Percentiles rank a stretch among this genome's conserved stretches.
Conservation (phyloP, 2,329 filamentous ascomycete species). For the Neonectria ditissima region DNA sequence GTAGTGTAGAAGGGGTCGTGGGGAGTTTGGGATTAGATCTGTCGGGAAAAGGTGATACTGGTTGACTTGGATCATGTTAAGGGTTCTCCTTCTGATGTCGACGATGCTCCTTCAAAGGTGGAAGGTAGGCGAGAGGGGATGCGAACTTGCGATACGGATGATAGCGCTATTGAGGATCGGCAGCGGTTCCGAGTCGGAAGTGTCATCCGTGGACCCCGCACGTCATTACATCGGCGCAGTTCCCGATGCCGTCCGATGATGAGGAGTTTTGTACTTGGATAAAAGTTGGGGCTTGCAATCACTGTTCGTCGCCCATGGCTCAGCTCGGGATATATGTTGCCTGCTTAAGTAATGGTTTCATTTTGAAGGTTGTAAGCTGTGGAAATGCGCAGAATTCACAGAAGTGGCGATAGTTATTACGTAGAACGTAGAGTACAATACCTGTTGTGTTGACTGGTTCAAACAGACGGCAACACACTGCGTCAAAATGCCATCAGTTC, state of each 20-base stretch:
- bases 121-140: not conserved
- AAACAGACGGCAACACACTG: too few relatives aligned
- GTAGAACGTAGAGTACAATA: too few relatives aligned
- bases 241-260: not conserved
- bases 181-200: not conserved
- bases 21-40: constrained; percentile 63
- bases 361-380: too few relatives aligned
- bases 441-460: too few relatives aligned
- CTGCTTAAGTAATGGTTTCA: too few relatives aligned
- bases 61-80: constrained; percentile 43
- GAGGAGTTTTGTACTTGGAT: too few relatives aligned
- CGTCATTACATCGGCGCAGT: not conserved
- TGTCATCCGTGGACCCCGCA: not conserved
- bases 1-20: constrained; percentile 65
- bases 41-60: constrained; percentile 58
- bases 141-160: not conserved
- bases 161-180: not conserved
- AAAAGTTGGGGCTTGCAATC: too few relatives aligned
- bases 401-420: too few relatives aligned
- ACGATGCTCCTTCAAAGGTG: not conserved
- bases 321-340: too few relatives aligned
- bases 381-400: too few relatives aligned
- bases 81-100: not conserved
- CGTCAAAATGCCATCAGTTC: not conserved
- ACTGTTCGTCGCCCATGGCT: too few relatives aligned